These are phyloP conservation scores for Arctostaphylos glauca DNA, from an alignment of 148 eudicot genomes.

Conservation along the genomic window DNA sequence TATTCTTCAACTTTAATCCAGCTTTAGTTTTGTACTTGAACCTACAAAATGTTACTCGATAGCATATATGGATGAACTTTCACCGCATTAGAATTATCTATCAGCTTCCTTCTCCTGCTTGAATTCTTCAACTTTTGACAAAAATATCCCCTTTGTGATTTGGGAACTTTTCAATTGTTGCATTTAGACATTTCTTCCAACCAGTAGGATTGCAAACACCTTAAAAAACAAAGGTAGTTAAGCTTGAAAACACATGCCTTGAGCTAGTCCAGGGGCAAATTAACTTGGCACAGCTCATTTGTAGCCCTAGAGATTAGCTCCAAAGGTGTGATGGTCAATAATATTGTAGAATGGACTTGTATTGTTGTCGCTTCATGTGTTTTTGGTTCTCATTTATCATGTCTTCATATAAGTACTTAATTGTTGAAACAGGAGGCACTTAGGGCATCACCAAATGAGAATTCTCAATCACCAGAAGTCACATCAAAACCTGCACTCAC, in stretches of 20 bases:
- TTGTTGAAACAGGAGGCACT: constrained; percentile 13
- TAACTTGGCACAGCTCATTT: neutral
- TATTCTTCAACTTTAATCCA: too few species aligned
- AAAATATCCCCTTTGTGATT: neutral
- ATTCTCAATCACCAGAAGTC: constrained; percentile 55
- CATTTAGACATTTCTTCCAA: neutral
- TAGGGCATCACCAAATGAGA: constrained; percentile 37
- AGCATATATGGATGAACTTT: neutral
- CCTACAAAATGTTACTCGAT: neutral
- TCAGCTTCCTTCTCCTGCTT: neutral
- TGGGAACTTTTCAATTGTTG: neutral
- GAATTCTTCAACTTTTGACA: neutral
- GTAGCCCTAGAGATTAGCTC: neutral
- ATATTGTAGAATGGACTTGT: neutral
- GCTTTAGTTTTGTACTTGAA: neutral
- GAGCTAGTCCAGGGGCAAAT: neutral
- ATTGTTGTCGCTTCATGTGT: neutral
- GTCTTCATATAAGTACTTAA: neutral
- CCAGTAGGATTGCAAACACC: neutral
- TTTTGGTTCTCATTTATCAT: neutral
- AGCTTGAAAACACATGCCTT: neutral
- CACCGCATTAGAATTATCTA: neutral
- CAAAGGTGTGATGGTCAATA: neutral
- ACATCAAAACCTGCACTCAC: constrained; percentile 34
- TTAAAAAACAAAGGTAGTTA: neutral